Base-by-base conservation (phyloP, 495 filamentous ascomycete species). In the Aspergillus heteromorphus region DNA sequence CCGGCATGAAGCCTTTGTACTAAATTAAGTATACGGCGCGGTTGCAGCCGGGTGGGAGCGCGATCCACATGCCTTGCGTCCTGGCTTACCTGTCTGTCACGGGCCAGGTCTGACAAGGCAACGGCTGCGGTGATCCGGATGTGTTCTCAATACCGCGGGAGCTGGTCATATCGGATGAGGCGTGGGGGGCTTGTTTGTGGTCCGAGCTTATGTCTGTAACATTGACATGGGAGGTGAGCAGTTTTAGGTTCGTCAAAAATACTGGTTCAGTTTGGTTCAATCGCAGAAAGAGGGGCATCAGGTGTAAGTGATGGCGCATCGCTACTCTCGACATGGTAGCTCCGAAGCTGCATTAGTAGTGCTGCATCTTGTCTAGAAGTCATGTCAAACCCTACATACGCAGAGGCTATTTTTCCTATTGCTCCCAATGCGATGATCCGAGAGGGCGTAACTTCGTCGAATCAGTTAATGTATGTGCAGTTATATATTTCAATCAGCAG, bases 371-470 rank as follows among this genome's bases (percentile, higher is more conserved):
- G 36, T 53, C 41, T 43, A 53, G 23, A n/a, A n/a, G n/a, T 29
- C 19, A 30, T 38, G 40, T 10, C 10, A 38, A 45, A 53, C 17
- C 1, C 14, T 34, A 34, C 30, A 34, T 34, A 34, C 14, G 14
- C 1, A 34, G 30, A 13, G 30, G 7, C n/a, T 14, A 27, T 45
- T 45, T 2, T 45, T 16, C 42, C 41, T 23, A 9, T 4, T 42
- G 40, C 49, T 40, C 48, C 55, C 55, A 17, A 48, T 45, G 48
- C 42, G 48, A 49, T 41, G 20, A 21, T 20, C 43, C 17, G 20
- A 41, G 11, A 38, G 34, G 23, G 19, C 51, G 29, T 58, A 54
- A 49, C 49, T 52, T 58, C 56, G 38, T 54, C 27, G 21, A 47
- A 21, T 23, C 27, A 21, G 21, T 47, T 47, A 38, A 42, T 25